These are phyloP conservation scores for Morella rubra DNA, from an alignment of 306 rosid genomes.

Conservation along the genomic window DNA sequence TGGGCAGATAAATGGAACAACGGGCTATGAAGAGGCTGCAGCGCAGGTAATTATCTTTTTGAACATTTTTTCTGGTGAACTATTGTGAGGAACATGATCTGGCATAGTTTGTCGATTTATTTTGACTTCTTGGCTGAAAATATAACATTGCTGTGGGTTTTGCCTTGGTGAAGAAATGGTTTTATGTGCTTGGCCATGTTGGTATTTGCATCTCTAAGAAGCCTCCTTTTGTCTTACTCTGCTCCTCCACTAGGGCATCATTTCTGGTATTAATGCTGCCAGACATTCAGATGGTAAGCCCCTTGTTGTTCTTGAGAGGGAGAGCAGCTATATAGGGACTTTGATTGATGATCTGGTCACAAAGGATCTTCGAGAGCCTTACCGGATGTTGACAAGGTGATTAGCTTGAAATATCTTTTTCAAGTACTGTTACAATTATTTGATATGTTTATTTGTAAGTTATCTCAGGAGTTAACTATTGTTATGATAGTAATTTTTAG, in stretches of 20 bases:
- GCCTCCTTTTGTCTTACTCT: conserved; percentile 17
- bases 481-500: not conserved
- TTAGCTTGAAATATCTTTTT: conserved; percentile 12
- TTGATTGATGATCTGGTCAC: conserved; percentile 76
- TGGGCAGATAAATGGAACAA: conserved; percentile 98
- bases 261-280: conserved; percentile 94
- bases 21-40: conserved; percentile 99
- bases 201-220: conserved; percentile 17
- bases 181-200: conserved; percentile 17
- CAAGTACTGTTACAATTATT: not conserved
- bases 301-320: conserved; percentile 89
- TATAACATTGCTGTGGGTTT: not conserved
- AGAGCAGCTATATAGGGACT: conserved; percentile 89
- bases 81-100: not conserved
- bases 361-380: conserved; percentile 67
- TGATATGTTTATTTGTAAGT: not conserved
- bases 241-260: conserved; percentile 59
- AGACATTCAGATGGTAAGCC: conserved; percentile 83
- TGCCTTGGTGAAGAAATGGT: not conserved
- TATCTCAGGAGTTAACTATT: not conserved
- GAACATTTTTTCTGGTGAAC: conserved; percentile 18
- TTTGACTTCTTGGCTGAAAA: not conserved
- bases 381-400: conserved; percentile 65
- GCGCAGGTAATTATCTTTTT: conserved; percentile 66
- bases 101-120: not conserved